Evolutionary conservation across 2,329 filamentous ascomycete species (phyloP).

Genomic region (Cladosporium velox): DNA sequence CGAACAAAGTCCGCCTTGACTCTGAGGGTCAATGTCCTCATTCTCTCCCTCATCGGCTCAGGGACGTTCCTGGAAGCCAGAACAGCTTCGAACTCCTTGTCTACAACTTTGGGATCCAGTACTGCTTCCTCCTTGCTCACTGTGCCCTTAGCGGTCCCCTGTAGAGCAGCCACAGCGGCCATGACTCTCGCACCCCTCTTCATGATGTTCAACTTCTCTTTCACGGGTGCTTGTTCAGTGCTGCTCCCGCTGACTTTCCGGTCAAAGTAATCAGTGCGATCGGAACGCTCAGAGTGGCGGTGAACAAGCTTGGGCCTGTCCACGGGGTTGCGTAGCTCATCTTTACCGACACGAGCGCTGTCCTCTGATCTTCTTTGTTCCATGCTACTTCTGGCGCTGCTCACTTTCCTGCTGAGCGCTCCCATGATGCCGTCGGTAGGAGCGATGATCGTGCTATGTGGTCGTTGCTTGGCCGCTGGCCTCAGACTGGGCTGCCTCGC

Average conservation of each 20-base stretch:
- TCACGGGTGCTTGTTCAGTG: constrained; percentile 33
- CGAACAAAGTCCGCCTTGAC: constrained; percentile 96
- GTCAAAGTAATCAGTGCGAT: not conserved
- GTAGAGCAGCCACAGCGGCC: constrained; percentile 65
- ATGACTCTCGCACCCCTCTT: constrained; percentile 60
- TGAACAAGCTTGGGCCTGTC: constrained; percentile 28
- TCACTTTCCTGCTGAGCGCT: constrained; percentile 34
- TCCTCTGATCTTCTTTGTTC: constrained; percentile 34
- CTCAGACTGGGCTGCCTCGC: constrained; percentile 46
- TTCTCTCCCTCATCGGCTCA: constrained; percentile 89
- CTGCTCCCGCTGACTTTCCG: constrained; percentile 39
- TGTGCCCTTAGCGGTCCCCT: constrained; percentile 52
- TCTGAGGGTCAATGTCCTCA: constrained; percentile 82
- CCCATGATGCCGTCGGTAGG: constrained; percentile 28
- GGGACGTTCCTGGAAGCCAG: constrained; percentile 87
- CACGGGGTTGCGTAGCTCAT: constrained; percentile 24
- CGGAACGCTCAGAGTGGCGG: constrained; percentile 33
- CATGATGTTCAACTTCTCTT: constrained; percentile 35
- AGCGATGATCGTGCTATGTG: constrained; percentile 32
- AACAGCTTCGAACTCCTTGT: constrained; percentile 63
- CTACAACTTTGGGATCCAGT: constrained; percentile 57
- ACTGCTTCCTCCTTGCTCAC: constrained; percentile 47
- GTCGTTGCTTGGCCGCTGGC: constrained; percentile 43
- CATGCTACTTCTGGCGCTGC: constrained; percentile 30
- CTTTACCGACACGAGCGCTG: constrained; percentile 23